Conservation (phyloP, 1,139 yeast species). For the Suhomyces kunorum region DNA sequence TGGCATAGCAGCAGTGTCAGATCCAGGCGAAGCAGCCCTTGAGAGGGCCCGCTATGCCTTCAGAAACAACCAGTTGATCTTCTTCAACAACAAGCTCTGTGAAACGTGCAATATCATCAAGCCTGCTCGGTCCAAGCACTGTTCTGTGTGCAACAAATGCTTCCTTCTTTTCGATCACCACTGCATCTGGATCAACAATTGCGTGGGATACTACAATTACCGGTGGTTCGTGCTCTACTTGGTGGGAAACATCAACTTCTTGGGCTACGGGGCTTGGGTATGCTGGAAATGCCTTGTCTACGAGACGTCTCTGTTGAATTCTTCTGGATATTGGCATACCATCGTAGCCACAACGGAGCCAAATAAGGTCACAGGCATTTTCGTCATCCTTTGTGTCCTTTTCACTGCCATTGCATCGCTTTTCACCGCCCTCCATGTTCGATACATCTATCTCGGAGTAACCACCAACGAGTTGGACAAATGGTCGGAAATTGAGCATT, state of each 20-base stretch:
- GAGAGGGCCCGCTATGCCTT: constrained; percentile 19
- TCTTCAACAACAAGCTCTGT: constrained; percentile 44
- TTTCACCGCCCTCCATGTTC: constrained; percentile 63
- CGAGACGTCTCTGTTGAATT: constrained; percentile 17
- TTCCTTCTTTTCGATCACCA: constrained; percentile 81
- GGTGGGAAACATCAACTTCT: constrained; percentile 52
- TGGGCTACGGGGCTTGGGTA: constrained; percentile 61
- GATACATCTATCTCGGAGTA: constrained; percentile 71
- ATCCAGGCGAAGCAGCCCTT: constrained; percentile 53
- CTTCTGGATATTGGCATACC: constrained; percentile 27
- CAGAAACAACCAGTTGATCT: constrained; percentile 59
- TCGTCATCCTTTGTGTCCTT: constrained; percentile 53
- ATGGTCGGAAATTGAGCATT: constrained; percentile 73
- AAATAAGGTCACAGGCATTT: constrained; percentile 51
- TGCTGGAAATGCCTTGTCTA: constrained; percentile 26
- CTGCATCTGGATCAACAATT: constrained; percentile 92
- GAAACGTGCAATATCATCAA: constrained; percentile 67
- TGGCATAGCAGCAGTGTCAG: constrained; percentile 45
- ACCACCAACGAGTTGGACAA: constrained; percentile 89
- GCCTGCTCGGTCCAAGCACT: constrained; percentile 90
- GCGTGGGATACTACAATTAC: constrained; percentile 79
- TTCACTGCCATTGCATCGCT: constrained; percentile 55
- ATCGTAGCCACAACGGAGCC: constrained; percentile 31
- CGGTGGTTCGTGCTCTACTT: constrained; percentile 69
- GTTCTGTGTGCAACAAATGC: constrained; percentile 71